phyloP scores from a whole-genome alignment of 2,329 filamentous ascomycete species.

The Talaromyces sp. region DNA sequence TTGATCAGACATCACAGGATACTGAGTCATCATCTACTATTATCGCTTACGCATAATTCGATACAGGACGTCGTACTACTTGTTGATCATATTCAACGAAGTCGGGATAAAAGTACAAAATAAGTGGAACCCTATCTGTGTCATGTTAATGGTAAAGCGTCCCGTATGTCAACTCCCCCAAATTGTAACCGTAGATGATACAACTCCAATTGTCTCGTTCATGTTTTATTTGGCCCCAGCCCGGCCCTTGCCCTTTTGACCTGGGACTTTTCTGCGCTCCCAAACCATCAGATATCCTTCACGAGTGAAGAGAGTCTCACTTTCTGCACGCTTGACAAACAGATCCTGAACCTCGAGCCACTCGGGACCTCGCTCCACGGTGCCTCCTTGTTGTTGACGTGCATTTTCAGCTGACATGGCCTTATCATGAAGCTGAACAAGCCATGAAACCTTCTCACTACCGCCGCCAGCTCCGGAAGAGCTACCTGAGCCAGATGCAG shows the following conservation, averaged over 20 bases:
- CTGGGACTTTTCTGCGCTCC: slow-evolving; percentile 70
- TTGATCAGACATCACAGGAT: no score
- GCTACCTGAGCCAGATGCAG: slow-evolving; percentile 37
- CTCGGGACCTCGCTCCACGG: slow-evolving; percentile 60
- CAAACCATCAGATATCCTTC: slow-evolving; percentile 96
- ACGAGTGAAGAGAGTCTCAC: slow-evolving; percentile 85
- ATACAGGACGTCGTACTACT: no score
- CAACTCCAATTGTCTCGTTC: neutral
- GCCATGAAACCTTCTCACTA: slow-evolving; percentile 92
- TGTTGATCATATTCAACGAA: no score
- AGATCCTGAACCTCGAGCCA: slow-evolving; percentile 95
- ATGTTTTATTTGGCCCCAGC: slow-evolving; percentile 16
- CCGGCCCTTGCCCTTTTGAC: slow-evolving; percentile 44
- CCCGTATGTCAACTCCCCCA: neutral
- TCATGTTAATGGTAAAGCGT: no score
- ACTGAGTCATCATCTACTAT: no score
- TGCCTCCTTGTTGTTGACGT: slow-evolving; percentile 27
- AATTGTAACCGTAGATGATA: neutral
- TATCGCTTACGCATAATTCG: no score
- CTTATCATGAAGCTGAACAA: slow-evolving; percentile 83
- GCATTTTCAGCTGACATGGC: slow-evolving; percentile 52
- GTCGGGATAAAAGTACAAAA: no score
- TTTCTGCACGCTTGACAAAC: slow-evolving; percentile 86
- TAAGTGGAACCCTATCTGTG: no score
- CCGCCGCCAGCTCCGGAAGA: slow-evolving; percentile 75